Evolutionary conservation across 2,329 filamentous ascomycete species (phyloP), one percentile per base, ranked within the genome.

Genomic region (Nemania diffusa): DNA sequence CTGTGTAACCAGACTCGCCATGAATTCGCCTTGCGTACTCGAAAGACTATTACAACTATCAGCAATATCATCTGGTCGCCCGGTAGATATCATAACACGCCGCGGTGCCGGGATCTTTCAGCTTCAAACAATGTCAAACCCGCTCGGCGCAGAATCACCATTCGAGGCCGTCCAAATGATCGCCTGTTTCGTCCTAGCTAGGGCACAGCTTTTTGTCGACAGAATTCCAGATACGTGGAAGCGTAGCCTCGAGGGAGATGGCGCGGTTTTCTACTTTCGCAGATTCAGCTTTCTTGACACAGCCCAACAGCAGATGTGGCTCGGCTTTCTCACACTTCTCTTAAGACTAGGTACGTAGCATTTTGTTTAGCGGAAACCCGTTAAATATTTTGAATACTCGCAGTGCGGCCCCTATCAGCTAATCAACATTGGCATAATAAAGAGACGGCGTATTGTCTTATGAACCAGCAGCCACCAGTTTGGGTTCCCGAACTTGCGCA

Each of bases 371-470:
- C 6, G 5, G 29, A 48, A 24, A 20, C 6, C 3, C n/a, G 5
- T 20, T 22, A 17, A 51, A n/a, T 5, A 13, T 20, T 26, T 32
- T 26, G 22, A 26, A 40, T 24, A 26, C 8, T n/a, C 15, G 5
- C 3, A 9, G 15, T 9, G n/a, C 20, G 2, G 11, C 22, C 1
- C 40, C 29, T 24, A 20, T 57, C 13, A 46, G 29, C 42, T 64
- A 57, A 58, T 26, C 3, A 27, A 5, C 15, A 32, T 6, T 17
- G 27, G 15, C 20, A 20, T 40, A 15, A 42, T 22, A 5, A 48
- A 72, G 71, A 71, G 56, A 57, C 68, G 32, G 65, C 65, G n/a
- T 69, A 62, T 60, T 65, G 50, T 44, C 61, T 69, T 27, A 68
- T 71, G 65, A 56, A 65, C 50, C 57, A 65, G 24, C 29, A 0